A percentile compares a stretch with the other conserved stretches of the same genome.
These are phyloP conservation scores for Fomitopsis palustris DNA, from an alignment of 1,284 basidiomycete species.

Conservation along the genomic window DNA sequence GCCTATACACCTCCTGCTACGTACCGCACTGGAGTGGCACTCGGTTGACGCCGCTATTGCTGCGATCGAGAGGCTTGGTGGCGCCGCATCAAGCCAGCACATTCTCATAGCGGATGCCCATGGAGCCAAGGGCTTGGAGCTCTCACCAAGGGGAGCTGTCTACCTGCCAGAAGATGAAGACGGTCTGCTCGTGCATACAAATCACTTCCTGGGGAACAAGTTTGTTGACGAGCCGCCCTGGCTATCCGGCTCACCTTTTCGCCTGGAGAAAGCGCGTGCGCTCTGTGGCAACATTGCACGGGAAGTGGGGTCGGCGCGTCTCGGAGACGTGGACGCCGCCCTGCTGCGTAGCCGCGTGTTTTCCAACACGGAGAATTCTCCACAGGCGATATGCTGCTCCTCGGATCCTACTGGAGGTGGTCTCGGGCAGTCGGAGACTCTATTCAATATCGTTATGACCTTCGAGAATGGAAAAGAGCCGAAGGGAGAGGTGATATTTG, in stretches of 20 bases:
- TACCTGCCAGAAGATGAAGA: conserved; percentile 25
- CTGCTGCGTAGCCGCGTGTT: conserved; percentile 27
- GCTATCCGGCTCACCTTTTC: conserved; percentile 28
- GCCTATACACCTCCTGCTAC: conserved; percentile 33
- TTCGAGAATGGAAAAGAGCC: conserved; percentile 25
- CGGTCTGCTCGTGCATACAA: conserved; percentile 31
- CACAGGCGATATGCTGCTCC: conserved; percentile 31
- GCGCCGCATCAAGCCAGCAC: conserved; percentile 32
- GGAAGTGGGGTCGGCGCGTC: conserved; percentile 9
- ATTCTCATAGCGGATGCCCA: conserved; percentile 31
- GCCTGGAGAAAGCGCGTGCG: conserved; percentile 25
- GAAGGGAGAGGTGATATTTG: conserved; percentile 30
- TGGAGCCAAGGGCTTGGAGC: conserved; percentile 27
- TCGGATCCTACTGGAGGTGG: conserved; percentile 18
- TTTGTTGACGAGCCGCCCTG: conserved; percentile 31
- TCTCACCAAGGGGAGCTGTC: conserved; percentile 26
- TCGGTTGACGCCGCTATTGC: conserved; percentile 26
- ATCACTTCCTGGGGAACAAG: conserved; percentile 33
- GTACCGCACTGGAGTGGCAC: conserved; percentile 30
- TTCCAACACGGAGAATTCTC: conserved; percentile 27
- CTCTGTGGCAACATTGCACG: conserved; percentile 23
- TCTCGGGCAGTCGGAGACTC: conserved; percentile 23
- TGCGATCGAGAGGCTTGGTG: conserved; percentile 27
- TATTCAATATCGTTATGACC: conserved; percentile 35
- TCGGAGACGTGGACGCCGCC: conserved; percentile 17